Conservation (phyloP, 2,329 filamentous ascomycete genomes). For the Aspergillus felis region DNA sequence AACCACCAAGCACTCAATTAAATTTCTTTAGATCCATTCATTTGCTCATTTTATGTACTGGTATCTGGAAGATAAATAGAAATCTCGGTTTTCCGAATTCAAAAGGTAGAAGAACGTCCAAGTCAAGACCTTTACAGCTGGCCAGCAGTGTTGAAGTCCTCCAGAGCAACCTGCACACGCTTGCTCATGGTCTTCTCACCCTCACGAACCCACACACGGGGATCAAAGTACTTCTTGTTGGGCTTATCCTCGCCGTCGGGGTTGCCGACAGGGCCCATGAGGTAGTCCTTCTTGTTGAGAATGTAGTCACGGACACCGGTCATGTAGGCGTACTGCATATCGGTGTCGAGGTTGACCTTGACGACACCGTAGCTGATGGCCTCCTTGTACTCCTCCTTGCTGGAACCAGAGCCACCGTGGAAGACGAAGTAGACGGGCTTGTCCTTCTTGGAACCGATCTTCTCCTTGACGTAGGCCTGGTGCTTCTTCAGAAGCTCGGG, state of each 20-base stretch:
- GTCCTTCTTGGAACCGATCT: constrained; percentile 65
- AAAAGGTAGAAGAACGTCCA: constrained; percentile 4
- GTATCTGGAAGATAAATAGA: constrained; percentile 7
- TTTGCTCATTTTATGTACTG: constrained; percentile 15
- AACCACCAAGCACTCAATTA: background rate
- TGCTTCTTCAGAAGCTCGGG: constrained; percentile 96
- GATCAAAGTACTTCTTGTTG: constrained; percentile 96
- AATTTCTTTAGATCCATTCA: background rate
- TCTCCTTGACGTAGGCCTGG: constrained; percentile 83
- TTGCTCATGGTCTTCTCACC: constrained; percentile 95
- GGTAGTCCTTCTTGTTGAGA: constrained; percentile 90
- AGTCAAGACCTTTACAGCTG: constrained; percentile 59
- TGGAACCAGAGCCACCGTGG: constrained; percentile 93
- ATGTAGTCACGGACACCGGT: constrained; percentile 92
- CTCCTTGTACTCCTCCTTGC: constrained; percentile 83
- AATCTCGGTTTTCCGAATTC: background rate
- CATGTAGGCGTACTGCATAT: constrained; percentile 94
- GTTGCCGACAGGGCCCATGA: constrained; percentile 84
- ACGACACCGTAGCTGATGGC: constrained; percentile 92
- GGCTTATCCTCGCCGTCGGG: constrained; percentile 95
- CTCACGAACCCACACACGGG: constrained; percentile 86
- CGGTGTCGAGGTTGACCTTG: constrained; percentile 99
- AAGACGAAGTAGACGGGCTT: constrained; percentile 99
- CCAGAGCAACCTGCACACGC: constrained; percentile 74
- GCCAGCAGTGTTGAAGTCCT: constrained; percentile 85